Evolutionary conservation across 2,329 filamentous ascomycete genomes (phyloP), one percentile per base, ranked within the genome.

Genomic region (Nannizziopsis barbatae): DNA sequence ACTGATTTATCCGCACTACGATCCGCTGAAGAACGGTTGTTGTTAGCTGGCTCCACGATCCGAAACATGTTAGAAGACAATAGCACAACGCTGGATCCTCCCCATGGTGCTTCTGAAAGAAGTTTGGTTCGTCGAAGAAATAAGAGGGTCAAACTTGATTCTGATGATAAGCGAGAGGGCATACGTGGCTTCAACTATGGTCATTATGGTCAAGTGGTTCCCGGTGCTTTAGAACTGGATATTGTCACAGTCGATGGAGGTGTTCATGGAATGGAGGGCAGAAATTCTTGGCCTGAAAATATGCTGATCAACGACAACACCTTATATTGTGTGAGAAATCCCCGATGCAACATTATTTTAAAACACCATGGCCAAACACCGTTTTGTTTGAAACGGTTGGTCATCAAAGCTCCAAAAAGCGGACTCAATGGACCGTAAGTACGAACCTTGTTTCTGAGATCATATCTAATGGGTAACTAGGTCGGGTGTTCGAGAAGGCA

Each of bases 301-400:
- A 81, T 95, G 22, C 73, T 96, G 53, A 80, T 78, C 56, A 81
- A 89, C 62, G 86, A 96, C 65, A 74, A 75, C 50, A 85, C 83
- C 9, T 86, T 95, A 2, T 96, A 95, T 62, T 93, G 88, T 66
- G 94, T 88, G 33, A 86, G 90, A 62, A 81, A 80, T n/a, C 84
- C 84, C 52, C 78, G 81, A 50, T 95, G 88, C 69, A 95, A 95
- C 60, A 79, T 96, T 57, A 74, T 96, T 10, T 67, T 96, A 49
- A 79, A 80, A 50, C 90, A 96, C 62, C 80, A 84, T 55, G 87
- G 85, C 39, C 80, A 80, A 33, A 83, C 84, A 1, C 79, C 84
- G 0, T 96, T 96, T 59, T 85, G 78, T 47, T 68, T 96, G 48
- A 84, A 87, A 57, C 90, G 90, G 67, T 70, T 96, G 43, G 75